Evolutionary conservation across 192 early-diverging fungal genomes (phyloP).

Genomic region (Thoreauomyces humboldtii): DNA sequence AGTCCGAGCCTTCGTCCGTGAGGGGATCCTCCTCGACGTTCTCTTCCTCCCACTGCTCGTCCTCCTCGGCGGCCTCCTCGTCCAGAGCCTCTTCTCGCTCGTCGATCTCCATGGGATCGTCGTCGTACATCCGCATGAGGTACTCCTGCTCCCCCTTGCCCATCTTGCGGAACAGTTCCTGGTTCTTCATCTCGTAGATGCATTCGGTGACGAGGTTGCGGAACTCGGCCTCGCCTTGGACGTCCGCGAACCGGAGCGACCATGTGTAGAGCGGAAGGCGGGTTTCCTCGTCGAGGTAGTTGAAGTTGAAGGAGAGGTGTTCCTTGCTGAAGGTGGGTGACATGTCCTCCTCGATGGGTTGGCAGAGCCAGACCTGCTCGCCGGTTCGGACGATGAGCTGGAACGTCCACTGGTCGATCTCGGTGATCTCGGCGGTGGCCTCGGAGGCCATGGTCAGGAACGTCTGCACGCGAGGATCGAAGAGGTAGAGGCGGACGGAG

Average conservation of each 20-base stretch:
- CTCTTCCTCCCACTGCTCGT: conserved; percentile 42
- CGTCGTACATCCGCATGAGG: conserved; percentile 69
- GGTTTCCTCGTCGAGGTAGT: conserved; percentile 58
- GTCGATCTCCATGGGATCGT: conserved; percentile 68
- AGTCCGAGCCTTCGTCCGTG: conserved; percentile 30
- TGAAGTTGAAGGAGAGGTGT: conserved; percentile 77
- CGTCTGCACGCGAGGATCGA: conserved; percentile 49
- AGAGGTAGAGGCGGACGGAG: conserved; percentile 63
- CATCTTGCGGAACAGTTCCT: conserved; percentile 62
- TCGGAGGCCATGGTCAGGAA: conserved; percentile 24
- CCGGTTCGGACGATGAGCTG: conserved; percentile 26
- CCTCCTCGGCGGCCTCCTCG: conserved; percentile 30
- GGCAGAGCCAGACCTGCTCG: conserved; percentile 47
- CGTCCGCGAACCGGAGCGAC: conserved; percentile 63
- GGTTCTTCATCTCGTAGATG: conserved; percentile 73
- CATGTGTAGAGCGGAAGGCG: conserved; percentile 65
- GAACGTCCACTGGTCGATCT: conserved; percentile 30
- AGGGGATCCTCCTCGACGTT: conserved; percentile 46
- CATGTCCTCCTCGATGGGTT: conserved; percentile 72
- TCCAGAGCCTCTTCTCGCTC: conserved; percentile 31
- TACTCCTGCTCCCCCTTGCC: conserved; percentile 70
- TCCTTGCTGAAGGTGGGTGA: conserved; percentile 73
- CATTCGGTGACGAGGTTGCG: conserved; percentile 66
- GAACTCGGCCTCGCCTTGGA: conserved; percentile 49
- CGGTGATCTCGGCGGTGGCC: conserved; percentile 27